Base-by-base conservation (phyloP, 179 eudicot genomes). In the Carnegiea gigantea region DNA sequence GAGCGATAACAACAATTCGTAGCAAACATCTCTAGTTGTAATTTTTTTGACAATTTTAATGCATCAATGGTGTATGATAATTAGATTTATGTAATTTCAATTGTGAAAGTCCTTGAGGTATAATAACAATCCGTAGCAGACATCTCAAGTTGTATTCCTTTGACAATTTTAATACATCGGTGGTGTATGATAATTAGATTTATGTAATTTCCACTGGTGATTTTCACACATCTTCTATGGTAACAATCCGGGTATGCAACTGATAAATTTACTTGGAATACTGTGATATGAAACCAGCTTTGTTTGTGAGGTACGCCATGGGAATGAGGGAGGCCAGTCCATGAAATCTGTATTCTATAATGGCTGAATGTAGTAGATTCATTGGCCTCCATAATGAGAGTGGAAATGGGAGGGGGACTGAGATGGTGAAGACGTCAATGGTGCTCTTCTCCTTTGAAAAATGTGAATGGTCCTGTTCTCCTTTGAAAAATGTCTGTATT, bases 31-130 rank as follows among this genome's bases (percentile, higher is more conserved):
- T 23, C 9, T 23, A 62, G 68, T 54, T 17, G 21, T 54, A 54
- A 18, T 54, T 54, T 28, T 54, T 15, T 46, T 62, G 72, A 33
- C 2, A 68, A 68, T 68, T 68, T 68, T 11, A 46, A 11, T 38
- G 44, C 44, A 33, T 33, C 3, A 3, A 3, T 70, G 74, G 74
- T 70, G 46, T 70, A 70, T 33, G 74, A 70, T 70, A 36, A 70
- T 36, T 70, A 38, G 46, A 38, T 38, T 70, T 18, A 67, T 70
- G 74, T 70, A 70, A 70, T 30, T 70, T 33, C 36, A 46, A 9
- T 70, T 4, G 73, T 33, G 36, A 33, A 33, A 33, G 3, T 43
- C 40, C 73, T 60, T 84, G 84, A 84, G 33, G 46, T 15, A 24
- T 30, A 18, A 24, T 7, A 9, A 15, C 49, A 13, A 12, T 54